phyloP scores from a whole-genome alignment of 768 basidiomycete genomes.

The Pluteus cervinus region DNA sequence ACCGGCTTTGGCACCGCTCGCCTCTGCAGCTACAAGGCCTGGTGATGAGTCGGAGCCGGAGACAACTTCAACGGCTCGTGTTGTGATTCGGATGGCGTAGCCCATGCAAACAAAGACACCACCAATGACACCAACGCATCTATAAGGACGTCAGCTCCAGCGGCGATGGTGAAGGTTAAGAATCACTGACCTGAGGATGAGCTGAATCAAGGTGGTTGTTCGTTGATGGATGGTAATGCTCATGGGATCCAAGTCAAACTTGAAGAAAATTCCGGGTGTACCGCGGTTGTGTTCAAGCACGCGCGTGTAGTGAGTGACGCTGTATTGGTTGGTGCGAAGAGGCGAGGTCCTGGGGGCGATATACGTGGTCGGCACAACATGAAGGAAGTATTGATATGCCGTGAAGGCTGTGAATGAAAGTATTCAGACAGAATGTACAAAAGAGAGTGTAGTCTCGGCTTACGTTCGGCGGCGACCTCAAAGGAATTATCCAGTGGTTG shows the following conservation, averaged over 20 bases:
- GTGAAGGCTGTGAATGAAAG: slow-evolving; percentile 56
- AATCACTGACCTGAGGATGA: slow-evolving; percentile 60
- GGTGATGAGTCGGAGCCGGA: slow-evolving; percentile 41
- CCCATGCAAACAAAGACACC: slow-evolving; percentile 85
- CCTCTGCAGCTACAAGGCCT: slow-evolving; percentile 59
- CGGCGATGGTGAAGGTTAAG: not conserved
- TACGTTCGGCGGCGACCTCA: slow-evolving; percentile 65
- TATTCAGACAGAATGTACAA: slow-evolving; percentile 3
- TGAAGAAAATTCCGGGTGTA: slow-evolving; percentile 96
- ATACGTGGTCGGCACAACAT: slow-evolving; percentile 94
- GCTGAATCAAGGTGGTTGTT: slow-evolving; percentile 74
- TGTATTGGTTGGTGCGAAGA: slow-evolving; percentile 80
- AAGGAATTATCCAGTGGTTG: slow-evolving; percentile 93
- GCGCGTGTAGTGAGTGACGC: slow-evolving; percentile 88
- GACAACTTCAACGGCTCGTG: slow-evolving; percentile 62
- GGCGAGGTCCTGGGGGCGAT: slow-evolving; percentile 63
- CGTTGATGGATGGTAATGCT: slow-evolving; percentile 81
- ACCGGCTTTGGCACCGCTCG: slow-evolving; percentile 47
- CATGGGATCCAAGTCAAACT: slow-evolving; percentile 93
- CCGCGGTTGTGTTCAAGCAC: slow-evolving; percentile 68
- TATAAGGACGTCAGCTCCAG: slow-evolving; percentile 12
- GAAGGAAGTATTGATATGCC: slow-evolving; percentile 91
- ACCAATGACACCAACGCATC: slow-evolving; percentile 88
- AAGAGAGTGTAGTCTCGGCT: slow-evolving; percentile 21
- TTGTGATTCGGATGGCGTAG: slow-evolving; percentile 63